Evolutionary conservation across 441 rosid species (phyloP).

Genomic region (Aleurites moluccanus): DNA sequence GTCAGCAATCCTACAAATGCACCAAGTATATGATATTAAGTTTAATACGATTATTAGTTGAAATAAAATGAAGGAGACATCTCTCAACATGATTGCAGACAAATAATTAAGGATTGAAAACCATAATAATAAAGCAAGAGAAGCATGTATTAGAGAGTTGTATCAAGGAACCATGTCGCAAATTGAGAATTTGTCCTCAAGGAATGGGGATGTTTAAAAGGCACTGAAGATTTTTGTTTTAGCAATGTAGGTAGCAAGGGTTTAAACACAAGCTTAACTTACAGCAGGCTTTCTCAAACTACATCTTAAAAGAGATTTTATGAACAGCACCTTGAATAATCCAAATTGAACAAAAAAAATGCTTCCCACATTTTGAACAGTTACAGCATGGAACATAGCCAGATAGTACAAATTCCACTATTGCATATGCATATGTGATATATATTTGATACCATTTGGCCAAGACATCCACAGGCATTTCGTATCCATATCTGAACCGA

Average conservation of each 20-base stretch:
- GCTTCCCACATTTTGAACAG: background rate
- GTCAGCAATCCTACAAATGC: constrained; percentile 77
- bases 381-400: background rate
- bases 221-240: background rate
- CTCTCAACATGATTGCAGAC: background rate
- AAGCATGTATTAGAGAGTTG: background rate
- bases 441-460: constrained; percentile 55
- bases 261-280: background rate
- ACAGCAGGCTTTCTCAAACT: background rate
- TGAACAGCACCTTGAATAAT: background rate
- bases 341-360: background rate
- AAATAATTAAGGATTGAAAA: background rate
- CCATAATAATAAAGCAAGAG: background rate
- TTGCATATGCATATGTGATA: no score
- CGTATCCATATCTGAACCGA: constrained; percentile 90
- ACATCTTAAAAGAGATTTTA: no score
- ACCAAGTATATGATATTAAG: background rate
- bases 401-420: background rate
- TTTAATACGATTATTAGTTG: background rate
- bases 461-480: constrained; percentile 93
- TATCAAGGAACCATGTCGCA: background rate
- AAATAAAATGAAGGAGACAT: background rate
- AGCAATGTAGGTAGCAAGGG: background rate
- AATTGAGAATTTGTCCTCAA: background rate
- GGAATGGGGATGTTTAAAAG: background rate